A percentile compares a stretch with the other conserved stretches of the same genome.
These are phyloP conservation scores for Leishmania martiniquensis DNA, from an alignment of 208 protist species.

Conservation along the genomic window DNA sequence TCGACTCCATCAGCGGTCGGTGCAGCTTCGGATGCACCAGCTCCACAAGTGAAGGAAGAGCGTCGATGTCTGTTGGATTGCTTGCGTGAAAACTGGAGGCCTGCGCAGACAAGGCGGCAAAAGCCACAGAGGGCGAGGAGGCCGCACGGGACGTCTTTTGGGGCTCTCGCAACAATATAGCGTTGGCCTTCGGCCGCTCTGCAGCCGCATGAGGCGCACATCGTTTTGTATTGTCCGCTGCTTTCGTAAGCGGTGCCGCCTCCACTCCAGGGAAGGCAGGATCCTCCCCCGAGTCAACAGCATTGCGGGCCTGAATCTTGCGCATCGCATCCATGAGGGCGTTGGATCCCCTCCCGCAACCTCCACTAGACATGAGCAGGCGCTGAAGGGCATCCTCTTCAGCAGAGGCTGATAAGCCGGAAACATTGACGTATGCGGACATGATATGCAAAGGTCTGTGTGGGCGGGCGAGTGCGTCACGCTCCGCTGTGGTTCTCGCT, in stretches of 20 bases:
- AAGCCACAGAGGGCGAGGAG: background rate
- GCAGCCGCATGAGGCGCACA: background rate
- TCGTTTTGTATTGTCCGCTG: background rate
- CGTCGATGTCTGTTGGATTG: slow-evolving; percentile 42
- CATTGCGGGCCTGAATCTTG: slow-evolving; percentile 39
- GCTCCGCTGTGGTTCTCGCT: background rate
- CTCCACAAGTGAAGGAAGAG: slow-evolving; percentile 47
- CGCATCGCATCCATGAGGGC: slow-evolving; percentile 38
- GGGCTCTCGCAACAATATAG: slow-evolving; percentile 28
- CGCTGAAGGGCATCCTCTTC: slow-evolving; percentile 52
- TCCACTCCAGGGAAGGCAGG: background rate
- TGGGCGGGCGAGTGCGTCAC: background rate
- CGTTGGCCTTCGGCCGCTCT: slow-evolving; percentile 2
- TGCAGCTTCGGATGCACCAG: slow-evolving; percentile 76
- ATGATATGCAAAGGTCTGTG: background rate
- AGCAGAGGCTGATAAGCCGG: slow-evolving; percentile 39
- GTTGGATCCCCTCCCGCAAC: slow-evolving; percentile 9
- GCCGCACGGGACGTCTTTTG: slow-evolving; percentile 3
- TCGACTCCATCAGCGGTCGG: slow-evolving; percentile 59
- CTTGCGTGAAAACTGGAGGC: slow-evolving; percentile 51
- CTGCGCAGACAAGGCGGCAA: slow-evolving; percentile 1
- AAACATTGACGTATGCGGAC: slow-evolving; percentile 53
- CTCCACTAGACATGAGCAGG: slow-evolving; percentile 27
- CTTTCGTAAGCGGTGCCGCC: background rate
- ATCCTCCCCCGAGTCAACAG: slow-evolving; percentile 13